Evolutionary conservation across 805 yeast species (phyloP), one percentile per base, ranked within the genome.

Genomic region (Jamesozyma spencerorum): DNA sequence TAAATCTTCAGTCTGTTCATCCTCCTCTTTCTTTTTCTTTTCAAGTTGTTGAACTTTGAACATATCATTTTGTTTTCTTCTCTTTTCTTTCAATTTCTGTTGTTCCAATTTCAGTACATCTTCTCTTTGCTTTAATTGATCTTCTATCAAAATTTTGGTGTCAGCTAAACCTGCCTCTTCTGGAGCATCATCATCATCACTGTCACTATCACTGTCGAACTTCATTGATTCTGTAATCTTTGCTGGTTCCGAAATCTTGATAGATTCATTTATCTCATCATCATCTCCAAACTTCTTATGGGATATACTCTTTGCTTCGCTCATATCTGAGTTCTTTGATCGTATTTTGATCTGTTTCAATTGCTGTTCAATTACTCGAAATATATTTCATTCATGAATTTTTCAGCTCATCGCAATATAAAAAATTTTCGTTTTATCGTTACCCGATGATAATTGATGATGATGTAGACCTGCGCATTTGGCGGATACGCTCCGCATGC

Each of bases 181-280:
- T 39, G 79, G 78, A 1, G 77, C 75, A 17, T 70, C 76, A 41
- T 64, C 71, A 43, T 64, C 71, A 43, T 64, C 69, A 36, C 52
- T 62, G 17, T 54, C 60, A 35, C 57, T 51, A 12, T 51, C 57
- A 18, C 41, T 41, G 10, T 38, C 43, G 38, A 18, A 12, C 5
- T 6, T 31, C 22, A 17, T 15, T 12, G 11, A 12, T 7, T 7
- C 4, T 7, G 18, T 17, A 26, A 12, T 5, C 26, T 22, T 22
- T 6, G 10, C 26, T 22, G 26, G 26, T 10, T 22, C 26, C 6
- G 26, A 22, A 22, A 10, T 22, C 10, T 7, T 22, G 10, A 22
- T 10, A 22, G 26, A 6, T 22, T 22, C 26, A 22, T 22, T 10
- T 22, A 22, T 22, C 18, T 43, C 49, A 26, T 49, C 53, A 15